A percentile compares a stretch with the other conserved stretches of the same genome.
Evolutionary conservation across 2,329 filamentous ascomycete species (phyloP).

Genomic region (Aspergillus fischeri): DNA sequence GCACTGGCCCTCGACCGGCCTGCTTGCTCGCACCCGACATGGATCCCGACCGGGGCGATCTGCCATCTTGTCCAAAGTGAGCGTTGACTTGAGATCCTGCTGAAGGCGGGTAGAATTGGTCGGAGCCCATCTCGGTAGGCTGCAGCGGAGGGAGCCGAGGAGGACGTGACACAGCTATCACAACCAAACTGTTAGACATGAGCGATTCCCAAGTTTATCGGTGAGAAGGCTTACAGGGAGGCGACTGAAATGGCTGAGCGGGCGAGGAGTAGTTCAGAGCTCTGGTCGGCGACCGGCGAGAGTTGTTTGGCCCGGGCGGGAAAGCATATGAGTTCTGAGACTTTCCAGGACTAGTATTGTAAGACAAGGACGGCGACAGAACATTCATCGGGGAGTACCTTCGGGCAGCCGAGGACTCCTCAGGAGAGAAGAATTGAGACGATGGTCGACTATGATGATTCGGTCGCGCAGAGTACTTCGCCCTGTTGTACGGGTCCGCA

Average conservation of each 20-base stretch:
- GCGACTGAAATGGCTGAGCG: slow-evolving; percentile 56
- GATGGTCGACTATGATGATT: slow-evolving; percentile 67
- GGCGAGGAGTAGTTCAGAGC: slow-evolving; percentile 55
- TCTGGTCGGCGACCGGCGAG: slow-evolving; percentile 75
- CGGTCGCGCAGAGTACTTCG: slow-evolving; percentile 80
- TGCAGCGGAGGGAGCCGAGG: slow-evolving; percentile 73
- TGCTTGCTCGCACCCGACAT: slow-evolving; percentile 47
- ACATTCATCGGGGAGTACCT: slow-evolving; percentile 96
- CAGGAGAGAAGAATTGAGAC: slow-evolving; percentile 67
- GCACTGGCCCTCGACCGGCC: slow-evolving; percentile 64
- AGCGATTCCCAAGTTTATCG: neutral
- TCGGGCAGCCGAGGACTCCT: slow-evolving; percentile 78
- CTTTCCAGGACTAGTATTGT: slow-evolving; percentile 61
- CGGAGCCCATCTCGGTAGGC: slow-evolving; percentile 61
- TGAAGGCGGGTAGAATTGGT: slow-evolving; percentile 68
- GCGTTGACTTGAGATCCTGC: slow-evolving; percentile 68
- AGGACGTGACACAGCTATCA: slow-evolving; percentile 43
- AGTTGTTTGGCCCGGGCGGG: slow-evolving; percentile 50
- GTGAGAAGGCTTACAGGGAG: slow-evolving; percentile 46
- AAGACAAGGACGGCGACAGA: slow-evolving; percentile 74
- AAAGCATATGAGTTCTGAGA: slow-evolving; percentile 49
- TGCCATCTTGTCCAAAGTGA: slow-evolving; percentile 53
- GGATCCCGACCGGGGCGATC: slow-evolving; percentile 45
- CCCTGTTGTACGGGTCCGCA: slow-evolving; percentile 75
- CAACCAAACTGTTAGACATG: slow-evolving; percentile 20